Evolutionary conservation across 2,329 filamentous ascomycete genomes (phyloP), one percentile per base, ranked within the genome.

Genomic region (Aspergillus japonicus): DNA sequence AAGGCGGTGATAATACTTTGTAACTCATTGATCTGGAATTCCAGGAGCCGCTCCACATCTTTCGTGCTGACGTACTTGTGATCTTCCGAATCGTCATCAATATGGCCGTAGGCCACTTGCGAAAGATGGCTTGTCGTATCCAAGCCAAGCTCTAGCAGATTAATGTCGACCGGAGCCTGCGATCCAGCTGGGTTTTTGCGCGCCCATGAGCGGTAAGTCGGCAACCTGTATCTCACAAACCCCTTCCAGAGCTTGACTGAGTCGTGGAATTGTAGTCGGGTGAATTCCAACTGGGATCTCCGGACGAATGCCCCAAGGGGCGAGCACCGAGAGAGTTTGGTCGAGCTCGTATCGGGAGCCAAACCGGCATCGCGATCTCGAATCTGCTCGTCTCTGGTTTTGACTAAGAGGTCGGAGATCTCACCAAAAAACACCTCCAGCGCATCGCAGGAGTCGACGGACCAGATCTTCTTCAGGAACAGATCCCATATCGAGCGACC

Each of bases 21-120:
- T 78, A 97, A 87, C 73, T 92, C 87, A 64, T 91, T 88, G 42
- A 98, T 88, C 70, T 96, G 93, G 67, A 95, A 96, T 66, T 96
- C 91, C 21, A 98, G 78, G 29, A 97, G 79, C 31, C 85, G 85
- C 71, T 96, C 91, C 7, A 95, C 81, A 70, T 96, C 92, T 66
- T 94, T 88, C 0, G 86, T 87, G 74, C 91, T 95, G 57, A 91
- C 82, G 31, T 74, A 73, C 6, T 73, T 74, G 47, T 77, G 72
- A 31, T 78, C 75, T 24, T 76, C 74, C 10, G 75, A 72, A 16
- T 75, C 74, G 14, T 76, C 70, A 21, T 78, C 74, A 24, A 84
- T 70, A 58, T 75, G 71, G 6, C 81, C 80, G 67, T 85, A 86
- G 10, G 82, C 79, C 35, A 82, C 77, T 52, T 79, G 75, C 23